A percentile compares a stretch with the other conserved stretches of the same genome.
Conservation (phyloP, 257 asterid species). For the Solanum chiquidenum region DNA sequence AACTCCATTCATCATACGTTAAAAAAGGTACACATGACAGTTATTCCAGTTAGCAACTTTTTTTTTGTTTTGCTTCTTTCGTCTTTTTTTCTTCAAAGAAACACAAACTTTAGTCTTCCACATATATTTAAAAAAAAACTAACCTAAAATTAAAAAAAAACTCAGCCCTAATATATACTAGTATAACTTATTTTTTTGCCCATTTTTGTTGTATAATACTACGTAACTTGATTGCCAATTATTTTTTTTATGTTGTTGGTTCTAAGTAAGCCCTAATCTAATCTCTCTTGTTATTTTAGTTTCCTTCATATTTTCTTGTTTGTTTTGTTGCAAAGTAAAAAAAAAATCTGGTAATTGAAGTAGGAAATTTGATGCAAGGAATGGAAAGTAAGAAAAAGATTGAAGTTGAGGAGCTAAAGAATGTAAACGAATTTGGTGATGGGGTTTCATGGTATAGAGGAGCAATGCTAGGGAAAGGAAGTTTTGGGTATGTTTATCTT, state of each 20-base stretch:
- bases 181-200: not conserved
- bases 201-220: not conserved
- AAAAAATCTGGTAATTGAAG: not conserved
- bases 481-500: slow-evolving; percentile 73
- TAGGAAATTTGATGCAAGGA: not conserved
- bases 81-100: not conserved
- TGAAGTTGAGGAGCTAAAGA: slow-evolving; percentile 11
- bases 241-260: not conserved
- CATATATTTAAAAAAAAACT: not conserved
- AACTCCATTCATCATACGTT: not conserved
- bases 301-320: not conserved
- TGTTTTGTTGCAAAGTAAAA: not conserved
- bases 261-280: not conserved
- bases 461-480: slow-evolving; percentile 73
- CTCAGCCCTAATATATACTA: not conserved
- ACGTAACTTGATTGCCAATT: not conserved
- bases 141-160: not conserved
- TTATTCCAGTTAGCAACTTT: not conserved
- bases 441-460: slow-evolving; percentile 92
- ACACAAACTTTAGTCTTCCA: not conserved
- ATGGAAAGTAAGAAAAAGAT: not conserved
- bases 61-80: not conserved
- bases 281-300: not conserved
- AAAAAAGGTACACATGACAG: not conserved
- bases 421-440: slow-evolving; percentile 43